Conservation (phyloP, 2,329 filamentous ascomycete species). For the Alternaria gaisen region DNA sequence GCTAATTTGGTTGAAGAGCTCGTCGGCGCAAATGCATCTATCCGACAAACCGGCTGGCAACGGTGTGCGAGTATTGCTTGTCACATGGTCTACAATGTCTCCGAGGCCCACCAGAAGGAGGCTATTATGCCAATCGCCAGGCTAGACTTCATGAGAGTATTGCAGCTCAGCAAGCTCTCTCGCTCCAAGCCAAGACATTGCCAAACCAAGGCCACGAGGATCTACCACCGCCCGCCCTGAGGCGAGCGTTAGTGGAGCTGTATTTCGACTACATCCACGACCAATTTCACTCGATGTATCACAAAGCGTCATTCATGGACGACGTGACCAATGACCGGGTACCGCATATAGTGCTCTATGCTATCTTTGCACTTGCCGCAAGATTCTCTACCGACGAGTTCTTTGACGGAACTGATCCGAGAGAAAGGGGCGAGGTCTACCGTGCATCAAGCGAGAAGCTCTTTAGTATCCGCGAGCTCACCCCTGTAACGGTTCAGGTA, state of each 20-base stretch:
- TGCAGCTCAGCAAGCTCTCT: conserved; percentile 8
- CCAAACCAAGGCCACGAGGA: conserved; percentile 16
- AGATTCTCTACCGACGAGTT: conserved; percentile 28
- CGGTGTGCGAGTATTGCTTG: conserved; percentile 31
- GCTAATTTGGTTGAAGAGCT: conserved; percentile 24
- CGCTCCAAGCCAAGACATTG: conserved; percentile 7
- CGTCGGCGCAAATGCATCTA: conserved; percentile 37
- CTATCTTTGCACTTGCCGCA: conserved; percentile 32
- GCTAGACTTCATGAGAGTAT: conserved; percentile 24
- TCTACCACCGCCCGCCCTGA: conserved; percentile 25
- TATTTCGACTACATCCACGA: conserved; percentile 40
- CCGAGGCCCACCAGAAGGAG: conserved; percentile 34
- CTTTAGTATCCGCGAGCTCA: conserved; percentile 31
- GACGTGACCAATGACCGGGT: conserved; percentile 27
- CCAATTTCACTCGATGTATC: conserved; percentile 37
- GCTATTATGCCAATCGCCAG: conserved; percentile 35
- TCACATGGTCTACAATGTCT: conserved; percentile 31
- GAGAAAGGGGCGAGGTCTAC: conserved; percentile 29
- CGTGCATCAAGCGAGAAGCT: conserved; percentile 27
- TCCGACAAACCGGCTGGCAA: conserved; percentile 18
- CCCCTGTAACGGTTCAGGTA: conserved; percentile 27
- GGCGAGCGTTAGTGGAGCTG: conserved; percentile 27
- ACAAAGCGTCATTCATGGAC: conserved; percentile 30
- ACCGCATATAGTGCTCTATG: conserved; percentile 28
- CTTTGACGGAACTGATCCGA: conserved; percentile 25